Conservation (phyloP, 305 asterid genomes). For the Fraxinus sp. region DNA sequence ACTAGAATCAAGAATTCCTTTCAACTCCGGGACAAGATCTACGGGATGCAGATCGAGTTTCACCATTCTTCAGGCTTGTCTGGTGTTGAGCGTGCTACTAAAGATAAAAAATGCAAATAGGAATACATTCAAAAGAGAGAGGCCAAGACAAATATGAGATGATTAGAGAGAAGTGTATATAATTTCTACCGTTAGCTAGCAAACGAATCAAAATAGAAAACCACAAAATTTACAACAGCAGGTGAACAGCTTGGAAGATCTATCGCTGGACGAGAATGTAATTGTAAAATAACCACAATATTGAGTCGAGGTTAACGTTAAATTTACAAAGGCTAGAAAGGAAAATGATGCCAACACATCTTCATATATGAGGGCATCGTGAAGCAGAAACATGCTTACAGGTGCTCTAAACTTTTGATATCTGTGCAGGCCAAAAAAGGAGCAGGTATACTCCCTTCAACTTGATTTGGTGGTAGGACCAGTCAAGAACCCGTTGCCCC, state of each 20-base stretch:
- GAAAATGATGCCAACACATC: not conserved
- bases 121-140: not conserved
- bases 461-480: not conserved
- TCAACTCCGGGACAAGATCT: not conserved
- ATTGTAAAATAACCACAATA: not conserved
- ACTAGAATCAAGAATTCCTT: not conserved
- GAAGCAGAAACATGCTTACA: not conserved
- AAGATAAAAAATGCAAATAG: not conserved
- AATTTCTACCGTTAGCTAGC: not conserved
- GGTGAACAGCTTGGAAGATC: not conserved
- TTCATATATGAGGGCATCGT: not conserved
- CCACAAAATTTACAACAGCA: not conserved
- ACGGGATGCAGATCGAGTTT: not conserved
- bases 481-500: conserved; percentile 41
- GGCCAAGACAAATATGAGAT: not conserved
- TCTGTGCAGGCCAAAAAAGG: not conserved
- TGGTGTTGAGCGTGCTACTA: not conserved
- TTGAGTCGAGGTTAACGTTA: not conserved
- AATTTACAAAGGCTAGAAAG: not conserved
- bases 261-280: not conserved
- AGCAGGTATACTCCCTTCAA: not conserved
- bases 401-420: not conserved
- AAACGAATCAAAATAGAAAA: not conserved
- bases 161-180: not conserved
- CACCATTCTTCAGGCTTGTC: not conserved